Evolutionary conservation across 164 flowering plant genomes (phyloP).

Genomic region (Vitis labrusca): DNA sequence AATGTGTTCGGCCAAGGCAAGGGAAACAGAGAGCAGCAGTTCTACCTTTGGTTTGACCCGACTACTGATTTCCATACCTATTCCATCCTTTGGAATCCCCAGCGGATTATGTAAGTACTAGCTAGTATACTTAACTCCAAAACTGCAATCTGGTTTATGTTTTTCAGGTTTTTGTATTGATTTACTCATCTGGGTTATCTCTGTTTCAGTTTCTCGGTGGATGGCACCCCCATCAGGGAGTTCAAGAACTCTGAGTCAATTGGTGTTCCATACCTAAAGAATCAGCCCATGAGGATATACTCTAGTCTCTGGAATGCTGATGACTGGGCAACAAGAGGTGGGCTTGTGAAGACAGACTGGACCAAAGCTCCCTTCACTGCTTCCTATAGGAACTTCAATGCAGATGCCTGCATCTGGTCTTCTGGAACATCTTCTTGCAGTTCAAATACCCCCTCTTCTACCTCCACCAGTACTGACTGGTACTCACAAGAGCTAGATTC

Average conservation of each 20-base stretch:
- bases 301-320: conserved; percentile 44
- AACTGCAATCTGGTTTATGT: neutral
- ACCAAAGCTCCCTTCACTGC: conserved; percentile 42
- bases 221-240: conserved; percentile 38
- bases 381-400: conserved; percentile 26
- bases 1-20: too few species aligned
- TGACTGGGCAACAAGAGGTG: conserved; percentile 44
- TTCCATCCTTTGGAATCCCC: too few species aligned
- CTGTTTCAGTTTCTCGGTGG: conserved; percentile 32
- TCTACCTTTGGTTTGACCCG: too few species aligned
- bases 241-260: conserved; percentile 32
- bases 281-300: conserved; percentile 36
- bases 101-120: too few species aligned
- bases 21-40: too few species aligned
- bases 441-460: neutral
- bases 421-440: conserved; percentile 25
- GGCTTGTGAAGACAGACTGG: conserved; percentile 43
- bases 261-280: conserved; percentile 29
- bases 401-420: conserved; percentile 26
- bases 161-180: neutral
- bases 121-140: neutral
- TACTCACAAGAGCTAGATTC: conserved; percentile 25
- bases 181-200: neutral
- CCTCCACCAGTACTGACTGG: conserved; percentile 7
- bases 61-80: too few species aligned